These are phyloP conservation scores for Quercus tomentella DNA, from an alignment of 331 rosid species.

Conservation along the genomic window DNA sequence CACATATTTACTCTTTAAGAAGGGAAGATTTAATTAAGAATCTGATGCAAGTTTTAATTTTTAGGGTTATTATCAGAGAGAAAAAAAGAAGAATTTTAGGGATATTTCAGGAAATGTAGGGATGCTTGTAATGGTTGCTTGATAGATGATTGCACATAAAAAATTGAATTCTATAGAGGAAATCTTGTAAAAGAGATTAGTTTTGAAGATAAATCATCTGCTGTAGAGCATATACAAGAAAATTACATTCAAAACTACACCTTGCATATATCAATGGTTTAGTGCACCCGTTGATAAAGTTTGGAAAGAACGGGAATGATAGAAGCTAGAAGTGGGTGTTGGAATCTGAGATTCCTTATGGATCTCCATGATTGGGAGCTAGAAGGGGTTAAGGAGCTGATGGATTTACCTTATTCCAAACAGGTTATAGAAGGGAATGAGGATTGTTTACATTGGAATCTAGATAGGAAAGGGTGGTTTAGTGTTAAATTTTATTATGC, in stretches of 20 bases:
- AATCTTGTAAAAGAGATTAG: not conserved
- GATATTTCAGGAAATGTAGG: not conserved
- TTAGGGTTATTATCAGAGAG: not conserved
- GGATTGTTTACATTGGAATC: too few relatives aligned
- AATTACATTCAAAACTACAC: not conserved
- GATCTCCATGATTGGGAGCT: too few relatives aligned
- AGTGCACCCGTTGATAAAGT: too few relatives aligned
- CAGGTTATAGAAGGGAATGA: too few relatives aligned
- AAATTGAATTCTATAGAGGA: not conserved
- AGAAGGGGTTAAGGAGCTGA: too few relatives aligned
- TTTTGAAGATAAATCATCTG: not conserved
- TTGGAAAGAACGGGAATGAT: too few relatives aligned
- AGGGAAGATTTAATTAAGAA: not conserved
- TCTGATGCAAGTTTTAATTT: not conserved
- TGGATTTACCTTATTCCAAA: too few relatives aligned
- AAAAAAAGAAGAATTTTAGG: not conserved
- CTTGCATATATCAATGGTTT: not conserved
- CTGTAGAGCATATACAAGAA: not conserved
- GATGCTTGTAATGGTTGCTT: not conserved
- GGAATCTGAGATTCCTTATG: too few relatives aligned
- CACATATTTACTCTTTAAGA: not conserved
- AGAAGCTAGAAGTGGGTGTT: too few relatives aligned
- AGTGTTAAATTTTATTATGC: too few relatives aligned
- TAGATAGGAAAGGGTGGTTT: too few relatives aligned
- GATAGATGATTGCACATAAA: not conserved